These are phyloP conservation scores for Penicillium sp. DNA, from an alignment of 2,329 filamentous ascomycete species.

Conservation along the genomic window DNA sequence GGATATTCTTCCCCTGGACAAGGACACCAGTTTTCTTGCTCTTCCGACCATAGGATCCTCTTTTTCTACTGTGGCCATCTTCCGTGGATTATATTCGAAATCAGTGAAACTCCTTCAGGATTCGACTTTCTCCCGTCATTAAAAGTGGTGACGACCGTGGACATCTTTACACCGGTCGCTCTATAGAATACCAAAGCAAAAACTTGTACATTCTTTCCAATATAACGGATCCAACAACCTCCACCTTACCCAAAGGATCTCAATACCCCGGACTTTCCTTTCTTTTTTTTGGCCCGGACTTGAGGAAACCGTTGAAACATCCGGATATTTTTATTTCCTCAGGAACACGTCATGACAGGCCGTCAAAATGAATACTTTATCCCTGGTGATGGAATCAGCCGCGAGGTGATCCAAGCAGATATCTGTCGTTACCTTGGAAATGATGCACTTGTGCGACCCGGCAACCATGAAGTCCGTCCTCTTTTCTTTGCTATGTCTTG, in stretches of 20 bases:
- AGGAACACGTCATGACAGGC: slow-evolving; percentile 40
- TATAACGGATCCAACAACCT: slow-evolving; percentile 18
- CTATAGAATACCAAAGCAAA: slow-evolving; percentile 10
- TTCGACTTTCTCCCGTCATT: background rate
- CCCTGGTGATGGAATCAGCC: slow-evolving; percentile 75
- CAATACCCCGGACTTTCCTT: slow-evolving; percentile 17
- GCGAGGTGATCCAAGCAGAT: slow-evolving; percentile 80
- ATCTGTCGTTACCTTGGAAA: slow-evolving; percentile 82
- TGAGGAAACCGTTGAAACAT: slow-evolving; percentile 20
- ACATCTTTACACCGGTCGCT: slow-evolving; percentile 12
- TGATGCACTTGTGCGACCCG: slow-evolving; percentile 75
- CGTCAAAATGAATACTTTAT: slow-evolving; percentile 76
- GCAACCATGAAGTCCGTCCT: slow-evolving; percentile 66
- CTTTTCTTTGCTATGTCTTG: slow-evolving; percentile 11
- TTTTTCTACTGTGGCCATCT: slow-evolving; percentile 3
- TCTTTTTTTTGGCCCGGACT: slow-evolving; percentile 27
- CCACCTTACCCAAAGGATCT: slow-evolving; percentile 9
- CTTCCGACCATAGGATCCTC: slow-evolving; percentile 8
- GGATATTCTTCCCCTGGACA: slow-evolving; percentile 8
- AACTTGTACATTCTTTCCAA: slow-evolving; percentile 22
- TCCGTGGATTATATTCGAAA: slow-evolving; percentile 3
- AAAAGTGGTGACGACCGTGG: slow-evolving; percentile 9
- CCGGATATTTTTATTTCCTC: slow-evolving; percentile 25
- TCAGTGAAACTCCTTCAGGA: slow-evolving; percentile 2
- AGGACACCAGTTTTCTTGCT: slow-evolving; percentile 14